phyloP scores from a whole-genome alignment of 2,329 filamentous ascomycete genomes.

The Epichloe gansuensis region DNA sequence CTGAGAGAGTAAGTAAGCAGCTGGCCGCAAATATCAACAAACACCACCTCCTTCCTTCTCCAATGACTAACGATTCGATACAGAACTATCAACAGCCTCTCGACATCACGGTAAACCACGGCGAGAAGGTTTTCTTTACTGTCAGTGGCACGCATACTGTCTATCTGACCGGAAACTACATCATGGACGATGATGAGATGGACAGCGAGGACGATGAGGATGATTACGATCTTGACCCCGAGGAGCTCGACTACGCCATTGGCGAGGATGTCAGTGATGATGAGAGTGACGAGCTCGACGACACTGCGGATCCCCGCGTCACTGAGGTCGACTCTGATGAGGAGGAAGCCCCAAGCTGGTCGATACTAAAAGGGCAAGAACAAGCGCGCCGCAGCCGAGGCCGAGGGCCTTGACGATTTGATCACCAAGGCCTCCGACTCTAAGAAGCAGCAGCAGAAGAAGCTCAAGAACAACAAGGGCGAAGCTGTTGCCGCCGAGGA shows the following conservation, averaged over 20 bases:
- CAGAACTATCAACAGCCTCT: slow-evolving; percentile 93
- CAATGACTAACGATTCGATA: slow-evolving; percentile 15
- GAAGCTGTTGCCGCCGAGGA: slow-evolving; percentile 58
- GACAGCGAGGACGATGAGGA: slow-evolving; percentile 47
- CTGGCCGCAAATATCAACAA: background rate
- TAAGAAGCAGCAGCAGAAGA: slow-evolving; percentile 97
- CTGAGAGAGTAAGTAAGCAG: slow-evolving; percentile 73
- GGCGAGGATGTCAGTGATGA: slow-evolving; percentile 62
- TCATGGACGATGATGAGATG: slow-evolving; percentile 58
- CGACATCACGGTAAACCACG: slow-evolving; percentile 80
- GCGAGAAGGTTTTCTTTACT: slow-evolving; percentile 85
- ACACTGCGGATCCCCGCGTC: slow-evolving; percentile 66
- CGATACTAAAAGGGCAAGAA: slow-evolving; percentile 65
- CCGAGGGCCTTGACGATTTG: slow-evolving; percentile 65
- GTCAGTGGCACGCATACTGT: slow-evolving; percentile 82
- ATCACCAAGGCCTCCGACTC: slow-evolving; percentile 65
- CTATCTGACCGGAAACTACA: slow-evolving; percentile 92
- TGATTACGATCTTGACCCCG: slow-evolving; percentile 71
- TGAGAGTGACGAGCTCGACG: slow-evolving; percentile 67
- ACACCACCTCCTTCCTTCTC: background rate
- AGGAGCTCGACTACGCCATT: slow-evolving; percentile 64
- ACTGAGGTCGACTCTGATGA: slow-evolving; percentile 74
- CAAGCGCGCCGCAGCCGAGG: slow-evolving; percentile 78
- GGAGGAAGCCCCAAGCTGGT: slow-evolving; percentile 55
- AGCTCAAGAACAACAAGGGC: slow-evolving; percentile 96